Conservation (phyloP, 192 early-diverging fungal genomes). For the Coemansia sp. region DNA sequence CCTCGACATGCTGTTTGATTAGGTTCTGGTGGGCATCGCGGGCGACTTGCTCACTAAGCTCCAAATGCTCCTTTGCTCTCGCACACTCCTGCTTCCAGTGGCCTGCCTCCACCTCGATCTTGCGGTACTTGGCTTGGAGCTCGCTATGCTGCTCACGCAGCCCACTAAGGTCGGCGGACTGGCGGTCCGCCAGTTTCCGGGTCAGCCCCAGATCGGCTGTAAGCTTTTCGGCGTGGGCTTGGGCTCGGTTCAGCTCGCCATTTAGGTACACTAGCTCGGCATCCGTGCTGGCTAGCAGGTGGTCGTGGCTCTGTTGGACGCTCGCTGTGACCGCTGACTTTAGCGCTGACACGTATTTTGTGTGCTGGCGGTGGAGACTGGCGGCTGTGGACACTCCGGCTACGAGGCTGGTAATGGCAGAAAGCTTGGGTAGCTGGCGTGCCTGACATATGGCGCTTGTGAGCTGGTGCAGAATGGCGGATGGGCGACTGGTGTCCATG, state of each 20-base stretch:
- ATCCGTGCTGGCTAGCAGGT: slow-evolving; percentile 3
- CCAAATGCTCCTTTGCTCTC: slow-evolving; percentile 6
- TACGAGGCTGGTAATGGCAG: background rate
- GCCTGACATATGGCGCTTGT: background rate
- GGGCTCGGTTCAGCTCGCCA: background rate
- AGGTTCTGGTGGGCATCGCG: background rate
- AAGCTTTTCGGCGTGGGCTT: background rate
- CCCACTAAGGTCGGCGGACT: background rate
- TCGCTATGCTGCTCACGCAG: background rate
- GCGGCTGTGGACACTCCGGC: background rate
- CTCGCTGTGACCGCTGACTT: background rate
- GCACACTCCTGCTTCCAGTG: slow-evolving; percentile 35
- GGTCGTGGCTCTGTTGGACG: slow-evolving; percentile 4
- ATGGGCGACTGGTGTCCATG: background rate
- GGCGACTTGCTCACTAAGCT: background rate
- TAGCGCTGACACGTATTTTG: background rate
- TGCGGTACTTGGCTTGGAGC: background rate
- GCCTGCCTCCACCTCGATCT: slow-evolving; percentile 7
- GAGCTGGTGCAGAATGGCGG: background rate
- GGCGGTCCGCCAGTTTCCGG: background rate
- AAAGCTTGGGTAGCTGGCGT: background rate
- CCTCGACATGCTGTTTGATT: background rate
- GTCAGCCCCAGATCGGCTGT: background rate
- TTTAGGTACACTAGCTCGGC: background rate
- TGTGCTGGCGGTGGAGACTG: background rate